Evolutionary conservation across 805 yeast species (phyloP).

Genomic region (Metschnikowia matae): DNA sequence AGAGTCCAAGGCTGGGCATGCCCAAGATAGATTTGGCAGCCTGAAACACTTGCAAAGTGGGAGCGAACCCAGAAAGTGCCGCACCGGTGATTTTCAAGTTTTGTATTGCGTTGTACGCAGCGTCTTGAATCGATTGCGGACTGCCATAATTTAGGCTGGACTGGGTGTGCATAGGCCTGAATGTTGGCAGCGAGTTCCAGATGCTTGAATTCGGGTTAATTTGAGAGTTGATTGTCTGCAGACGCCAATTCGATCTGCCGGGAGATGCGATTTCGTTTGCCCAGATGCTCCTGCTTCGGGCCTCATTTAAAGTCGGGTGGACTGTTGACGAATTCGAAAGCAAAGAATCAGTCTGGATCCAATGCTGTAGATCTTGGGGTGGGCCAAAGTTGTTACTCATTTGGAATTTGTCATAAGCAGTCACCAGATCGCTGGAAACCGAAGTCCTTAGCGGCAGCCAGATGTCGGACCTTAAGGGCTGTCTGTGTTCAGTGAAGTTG

Average conservation of each 20-base stretch:
- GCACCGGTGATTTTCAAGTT: slow-evolving; percentile 34
- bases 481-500: neutral
- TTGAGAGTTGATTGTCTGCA: neutral
- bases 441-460: slow-evolving; percentile 1
- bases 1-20: slow-evolving; percentile 27
- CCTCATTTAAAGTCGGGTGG: neutral
- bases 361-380: neutral
- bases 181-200: neutral
- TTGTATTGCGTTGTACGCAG: slow-evolving; percentile 39
- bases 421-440: neutral
- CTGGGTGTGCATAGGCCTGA: neutral
- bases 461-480: neutral
- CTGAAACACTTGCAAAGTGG: slow-evolving; percentile 31
- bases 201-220: neutral
- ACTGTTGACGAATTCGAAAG: neutral
- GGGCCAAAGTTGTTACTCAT: neutral
- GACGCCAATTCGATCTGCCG: neutral
- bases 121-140: slow-evolving; percentile 31
- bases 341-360: neutral
- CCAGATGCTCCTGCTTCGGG: slow-evolving; percentile 3
- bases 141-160: neutral
- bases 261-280: neutral
- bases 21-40: slow-evolving; percentile 27
- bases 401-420: neutral
- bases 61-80: slow-evolving; percentile 34